phyloP scores from a whole-genome alignment of 768 basidiomycete species.

The Panellus pusillus region DNA sequence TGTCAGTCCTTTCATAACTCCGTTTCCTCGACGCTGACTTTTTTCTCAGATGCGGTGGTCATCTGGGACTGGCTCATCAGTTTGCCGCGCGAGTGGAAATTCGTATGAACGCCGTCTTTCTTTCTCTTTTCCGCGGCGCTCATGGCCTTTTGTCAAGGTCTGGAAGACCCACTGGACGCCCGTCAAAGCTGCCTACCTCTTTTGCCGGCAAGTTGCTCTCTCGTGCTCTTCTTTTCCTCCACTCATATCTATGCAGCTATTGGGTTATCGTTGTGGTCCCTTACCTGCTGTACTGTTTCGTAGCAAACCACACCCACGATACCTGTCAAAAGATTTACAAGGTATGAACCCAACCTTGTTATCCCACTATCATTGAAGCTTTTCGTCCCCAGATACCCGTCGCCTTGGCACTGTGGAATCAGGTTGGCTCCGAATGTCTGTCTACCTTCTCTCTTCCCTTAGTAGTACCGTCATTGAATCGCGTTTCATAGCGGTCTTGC shows the following conservation, averaged over 20 bases:
- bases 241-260: conserved; percentile 46
- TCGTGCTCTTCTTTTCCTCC: conserved; percentile 14
- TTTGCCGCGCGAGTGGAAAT: conserved; percentile 74
- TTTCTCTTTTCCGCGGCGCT: conserved; percentile 20
- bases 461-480: conserved; percentile 8
- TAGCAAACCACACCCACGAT: conserved; percentile 61
- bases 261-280: conserved; percentile 83
- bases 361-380: conserved; percentile 3
- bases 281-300: conserved; percentile 75
- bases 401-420: conserved; percentile 84
- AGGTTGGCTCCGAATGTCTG: conserved; percentile 76
- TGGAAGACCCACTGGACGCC: conserved; percentile 86
- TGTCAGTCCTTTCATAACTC: conserved; percentile 43
- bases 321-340: conserved; percentile 72
- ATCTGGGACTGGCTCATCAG: conserved; percentile 87
- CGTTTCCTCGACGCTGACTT: background rate
- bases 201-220: conserved; percentile 64
- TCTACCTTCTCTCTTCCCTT: conserved; percentile 10
- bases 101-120: conserved; percentile 43
- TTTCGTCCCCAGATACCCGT: conserved; percentile 65
- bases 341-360: conserved; percentile 34
- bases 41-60: conserved; percentile 70
- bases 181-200: conserved; percentile 79
- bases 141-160: conserved; percentile 45
- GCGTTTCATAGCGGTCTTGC: conserved; percentile 58